Evolutionary conservation across 768 basidiomycete genomes (phyloP).

Genomic region (Tulasnella calospora): DNA sequence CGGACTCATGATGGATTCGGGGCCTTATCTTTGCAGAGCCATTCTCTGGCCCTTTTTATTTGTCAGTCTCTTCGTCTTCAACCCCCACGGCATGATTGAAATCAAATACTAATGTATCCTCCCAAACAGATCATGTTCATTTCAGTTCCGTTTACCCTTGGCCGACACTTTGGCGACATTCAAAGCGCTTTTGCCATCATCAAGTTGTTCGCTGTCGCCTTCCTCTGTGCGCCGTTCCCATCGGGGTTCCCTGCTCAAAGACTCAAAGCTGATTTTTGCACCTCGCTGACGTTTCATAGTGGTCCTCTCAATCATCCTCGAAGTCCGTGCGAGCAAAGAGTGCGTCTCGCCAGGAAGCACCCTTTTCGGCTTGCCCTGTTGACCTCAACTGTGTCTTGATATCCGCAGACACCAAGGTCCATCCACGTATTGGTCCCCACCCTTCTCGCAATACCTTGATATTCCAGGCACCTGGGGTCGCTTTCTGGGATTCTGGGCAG

Average conservation of each 20-base stretch:
- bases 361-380: not conserved
- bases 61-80: too few species aligned
- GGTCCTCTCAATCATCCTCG: not conserved
- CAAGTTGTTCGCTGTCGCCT: not conserved
- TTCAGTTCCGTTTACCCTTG: not conserved
- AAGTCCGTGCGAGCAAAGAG: not conserved
- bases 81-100: too few species aligned
- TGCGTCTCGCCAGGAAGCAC: not conserved
- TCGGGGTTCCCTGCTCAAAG: not conserved
- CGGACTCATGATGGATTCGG: too few species aligned
- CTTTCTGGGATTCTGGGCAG: conserved; percentile 62
- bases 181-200: not conserved
- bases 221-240: not conserved
- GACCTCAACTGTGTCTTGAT: not conserved
- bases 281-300: not conserved
- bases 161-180: not conserved
- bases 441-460: conserved; percentile 52
- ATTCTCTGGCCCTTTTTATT: too few species aligned
- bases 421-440: conserved; percentile 36
- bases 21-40: too few species aligned
- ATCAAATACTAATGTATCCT: not conserved
- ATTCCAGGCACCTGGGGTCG: conserved; percentile 50
- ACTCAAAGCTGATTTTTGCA: not conserved
- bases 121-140: not conserved
- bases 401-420: not conserved